Evolutionary conservation across 2,329 filamentous ascomycete genomes (phyloP), one percentile per base, ranked within the genome.

Genomic region (Diaporthe citriasiana): DNA sequence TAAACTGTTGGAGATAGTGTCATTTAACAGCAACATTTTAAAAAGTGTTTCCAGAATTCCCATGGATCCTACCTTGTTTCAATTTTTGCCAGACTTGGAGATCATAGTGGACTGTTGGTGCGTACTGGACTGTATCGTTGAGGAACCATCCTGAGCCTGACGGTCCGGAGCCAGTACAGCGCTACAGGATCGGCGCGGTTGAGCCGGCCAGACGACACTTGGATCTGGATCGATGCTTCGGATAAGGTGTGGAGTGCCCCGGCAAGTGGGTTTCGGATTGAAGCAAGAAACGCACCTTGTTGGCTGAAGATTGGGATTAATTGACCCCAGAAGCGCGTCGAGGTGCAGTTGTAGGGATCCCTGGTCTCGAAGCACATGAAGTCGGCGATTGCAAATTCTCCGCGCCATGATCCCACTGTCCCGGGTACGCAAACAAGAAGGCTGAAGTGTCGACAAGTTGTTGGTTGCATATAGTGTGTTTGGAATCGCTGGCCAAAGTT

Each of bases 331-430:
- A 51, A 33, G 45, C 63, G 63, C 45, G 63, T 66, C 22, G 15
- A 66, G 30, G 53, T 68, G 63, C 47, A 68, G 12, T 10, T 17
- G 63, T 53, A 68, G 63, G 63, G 63, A 53, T 68, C 63, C 63
- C 63, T 40, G 8, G 63, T 38, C 63, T 27, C 22, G 15, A 40
- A 2, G 22, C n/a, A 30, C n/a, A 47, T 33, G 25, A 53, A 8
- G 19, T 33, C 47, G 33, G 47, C 47, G 33, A 40, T 27, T 53
- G 30, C 12, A 3, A 53, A 38, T 27, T 68, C 63, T 53, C 47
- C 63, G 47, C 22, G 13, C 1, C 4, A 40, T 15, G 15, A 53
- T 68, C 22, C 45, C 27, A 33, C 7, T 8, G 38, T 22, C 15
- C 50, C 19, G 33, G 30, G n/a, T 5, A 50, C 7, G 17, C 12